Evolutionary conservation across 2,329 filamentous ascomycete genomes (phyloP), one percentile per base, ranked within the genome.

Genomic region (Hypomyces perniciosus): DNA sequence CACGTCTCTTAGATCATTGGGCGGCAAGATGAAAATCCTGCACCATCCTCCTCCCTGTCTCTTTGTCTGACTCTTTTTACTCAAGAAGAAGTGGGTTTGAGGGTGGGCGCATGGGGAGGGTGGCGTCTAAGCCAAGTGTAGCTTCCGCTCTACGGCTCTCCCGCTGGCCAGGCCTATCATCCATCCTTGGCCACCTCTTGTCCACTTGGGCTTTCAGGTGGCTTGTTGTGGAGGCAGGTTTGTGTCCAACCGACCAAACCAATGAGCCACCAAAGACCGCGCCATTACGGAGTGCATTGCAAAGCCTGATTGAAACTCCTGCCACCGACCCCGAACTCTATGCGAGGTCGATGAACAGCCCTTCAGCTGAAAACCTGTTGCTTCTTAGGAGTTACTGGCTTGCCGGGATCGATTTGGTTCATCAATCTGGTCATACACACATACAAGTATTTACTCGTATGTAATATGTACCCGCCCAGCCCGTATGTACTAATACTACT

Each of bases 131-230:
- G 48, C 52, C 48, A 54, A 51, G 44, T 42, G 50, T 46, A 48
- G 52, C 50, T 54, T 48, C 52, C 52, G 43, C 51, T 54, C 44
- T 48, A 46, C 52, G 51, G 51, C 51, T 55, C 43, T 44, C 54
- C 54, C 53, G 54, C 54, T 55, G 54, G 54, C 41, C 50, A 54
- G 42, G 9, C 42, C 38, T 8, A 28, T 35, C 13, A 10, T n/a
- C 20, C 7, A 51, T 51, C 43, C 48, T 29, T 51, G 43, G 28
- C 43, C 27, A 20, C 35, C 35, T 34, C n/a, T 34, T n/a, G 28
- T 33, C 42, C 29, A 10, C 12, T 20, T 33, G 29, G 40, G 41
- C 37, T 35, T 33, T 8, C 34, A 35, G 28, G 38, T 9, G 26
- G 30, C 8, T 34, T 42, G 27, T 26, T 40, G 46, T 43, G 38